A percentile compares a stretch with the other conserved stretches of the same genome.
Conservation (phyloP, 2,329 filamentous ascomycete genomes). For the Diaporthe sp. region DNA sequence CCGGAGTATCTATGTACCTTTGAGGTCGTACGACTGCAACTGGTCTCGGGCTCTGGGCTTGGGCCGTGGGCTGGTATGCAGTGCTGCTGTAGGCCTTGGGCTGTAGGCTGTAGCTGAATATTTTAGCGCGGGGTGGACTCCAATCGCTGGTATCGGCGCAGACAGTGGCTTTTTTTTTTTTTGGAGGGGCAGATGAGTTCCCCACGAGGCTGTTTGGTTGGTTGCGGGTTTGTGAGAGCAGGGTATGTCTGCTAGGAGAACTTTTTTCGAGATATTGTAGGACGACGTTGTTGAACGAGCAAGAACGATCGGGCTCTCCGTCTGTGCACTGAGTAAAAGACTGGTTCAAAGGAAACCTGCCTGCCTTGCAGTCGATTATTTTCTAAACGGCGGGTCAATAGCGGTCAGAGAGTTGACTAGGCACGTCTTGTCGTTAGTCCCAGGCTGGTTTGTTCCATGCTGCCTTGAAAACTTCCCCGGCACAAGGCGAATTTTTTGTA, state of each 20-base stretch:
- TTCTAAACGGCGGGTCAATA: background rate
- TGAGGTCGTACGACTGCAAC: conserved; percentile 32
- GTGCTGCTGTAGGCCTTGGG: background rate
- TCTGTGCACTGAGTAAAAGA: conserved; percentile 11
- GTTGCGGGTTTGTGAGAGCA: conserved; percentile 7
- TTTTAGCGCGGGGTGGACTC: conserved; percentile 40
- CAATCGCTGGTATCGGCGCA: conserved; percentile 19
- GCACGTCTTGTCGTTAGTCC: conserved; percentile 1
- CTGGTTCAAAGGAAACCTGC: conserved; percentile 7
- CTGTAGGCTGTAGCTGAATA: conserved; percentile 24
- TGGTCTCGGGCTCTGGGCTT: conserved; percentile 27
- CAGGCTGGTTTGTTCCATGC: background rate
- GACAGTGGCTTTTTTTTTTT: conserved; percentile 10
- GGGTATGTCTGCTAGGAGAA: background rate
- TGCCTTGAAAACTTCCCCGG: background rate
- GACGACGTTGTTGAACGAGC: background rate
- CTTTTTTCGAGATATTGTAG: conserved; percentile 5
- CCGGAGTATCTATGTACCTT: conserved; percentile 35
- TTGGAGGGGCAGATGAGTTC: conserved; percentile 23
- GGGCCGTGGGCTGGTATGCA: conserved; percentile 27
- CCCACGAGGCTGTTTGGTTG: conserved; percentile 35
- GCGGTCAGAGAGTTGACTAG: conserved; percentile 24
- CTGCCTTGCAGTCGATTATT: conserved; percentile 2
- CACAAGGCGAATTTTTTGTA: conserved; percentile 27
- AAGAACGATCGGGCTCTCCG: background rate